A percentile compares a stretch with the other conserved stretches of the same genome.
These are phyloP conservation scores for Ceratocystis harringtonii DNA, from an alignment of 2,329 filamentous ascomycete genomes.

Conservation along the genomic window DNA sequence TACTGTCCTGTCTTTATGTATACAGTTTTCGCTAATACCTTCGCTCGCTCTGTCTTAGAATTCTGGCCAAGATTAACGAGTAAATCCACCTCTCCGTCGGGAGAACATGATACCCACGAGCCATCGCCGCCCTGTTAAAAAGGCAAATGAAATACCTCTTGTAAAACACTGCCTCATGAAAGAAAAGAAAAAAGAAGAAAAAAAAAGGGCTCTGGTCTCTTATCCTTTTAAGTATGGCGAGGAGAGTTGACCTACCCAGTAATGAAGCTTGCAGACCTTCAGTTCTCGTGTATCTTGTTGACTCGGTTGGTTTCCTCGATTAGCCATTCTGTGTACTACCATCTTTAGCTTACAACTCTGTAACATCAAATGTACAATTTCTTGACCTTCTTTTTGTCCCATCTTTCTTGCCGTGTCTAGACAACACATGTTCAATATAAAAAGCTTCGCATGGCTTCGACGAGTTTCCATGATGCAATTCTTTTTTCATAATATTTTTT, in stretches of 20 bases:
- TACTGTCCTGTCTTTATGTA: neutral
- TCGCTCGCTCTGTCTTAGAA: constrained; percentile 36
- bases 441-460: neutral
- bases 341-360: constrained; percentile 8
- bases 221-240: constrained; percentile 16
- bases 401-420: neutral
- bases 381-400: neutral
- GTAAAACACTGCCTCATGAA: neutral
- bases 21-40: neutral
- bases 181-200: neutral
- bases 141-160: neutral
- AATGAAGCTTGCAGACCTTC: neutral
- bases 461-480: neutral
- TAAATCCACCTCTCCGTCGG: constrained; percentile 27
- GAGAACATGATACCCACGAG: constrained; percentile 13
- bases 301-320: neutral
- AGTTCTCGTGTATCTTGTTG: constrained; percentile 12
- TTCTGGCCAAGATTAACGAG: constrained; percentile 98
- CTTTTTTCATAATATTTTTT: neutral
- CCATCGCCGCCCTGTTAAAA: neutral
- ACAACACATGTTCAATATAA: neutral
- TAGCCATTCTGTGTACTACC: constrained; percentile 4
- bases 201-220: constrained; percentile 15
- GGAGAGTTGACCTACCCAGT: neutral
- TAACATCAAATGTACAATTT: constrained; percentile 3